Base-by-base conservation (phyloP, 192 early-diverging fungal genomes). In the Coemansia sp. region DNA sequence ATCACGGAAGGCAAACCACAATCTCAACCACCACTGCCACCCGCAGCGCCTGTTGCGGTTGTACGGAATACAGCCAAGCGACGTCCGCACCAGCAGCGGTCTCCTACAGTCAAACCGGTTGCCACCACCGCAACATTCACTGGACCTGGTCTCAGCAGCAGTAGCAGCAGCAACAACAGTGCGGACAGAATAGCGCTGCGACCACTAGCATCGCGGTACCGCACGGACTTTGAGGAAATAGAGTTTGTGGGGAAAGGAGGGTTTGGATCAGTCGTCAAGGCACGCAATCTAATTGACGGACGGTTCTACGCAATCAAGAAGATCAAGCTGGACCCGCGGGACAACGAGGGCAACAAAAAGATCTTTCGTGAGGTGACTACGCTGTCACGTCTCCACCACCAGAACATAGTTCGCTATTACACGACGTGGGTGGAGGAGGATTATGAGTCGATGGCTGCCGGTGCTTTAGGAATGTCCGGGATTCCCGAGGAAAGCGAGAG, bases 201-300 rank as follows among this genome's bases (percentile, higher is more conserved):
- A 37, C 68, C 72, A 6, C 56, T 57, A 10, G 63, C 83, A 13
- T 92, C 91, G 12, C 84, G 92, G 12, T 93, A 93, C 68, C 85
- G 80, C 57, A 70, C 83, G 5, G 92, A 93, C 57, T 93, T 91
- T 79, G 89, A 92, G 67, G 92, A 93, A 65, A 85, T 92, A 56
- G 88, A 88, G 67, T 92, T 91, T 54, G 69, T 92, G 32, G 91
- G 90, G 11, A 86, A 86, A 69, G 89, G 95, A 6, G 95, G 95
- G 4, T 98, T 95, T 86, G 96, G 96, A n/a, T 89, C 90, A 61
- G 96, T 98, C 0, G 90, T 97, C 42, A 98, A 98, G 71, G 94
- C 94, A 1, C 85, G 92, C 15, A 96, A 98, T 68, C 81, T 84
- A 38, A 86, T 97, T 0, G 95, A 93, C 68, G 87, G 85, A 0